Percentiles rank a stretch among this genome's conserved stretches.
These are phyloP conservation scores for Aureobasidium sp. DNA, from an alignment of 2,329 filamentous ascomycete genomes.

Conservation along the genomic window DNA sequence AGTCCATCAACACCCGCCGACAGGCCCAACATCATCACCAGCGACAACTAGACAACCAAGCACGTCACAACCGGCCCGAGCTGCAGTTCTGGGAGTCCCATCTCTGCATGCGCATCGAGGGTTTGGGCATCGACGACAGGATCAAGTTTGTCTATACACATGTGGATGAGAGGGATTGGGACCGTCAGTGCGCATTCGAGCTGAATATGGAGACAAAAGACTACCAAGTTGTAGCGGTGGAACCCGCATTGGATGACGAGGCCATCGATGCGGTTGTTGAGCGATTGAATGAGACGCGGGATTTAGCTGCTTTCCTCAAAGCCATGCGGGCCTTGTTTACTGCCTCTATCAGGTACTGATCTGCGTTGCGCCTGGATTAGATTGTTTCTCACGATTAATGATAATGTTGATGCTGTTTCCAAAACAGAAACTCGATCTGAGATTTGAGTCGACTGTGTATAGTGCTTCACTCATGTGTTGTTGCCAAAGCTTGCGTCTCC, in stretches of 20 bases:
- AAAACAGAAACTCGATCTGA: background rate
- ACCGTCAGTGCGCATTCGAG: conserved; percentile 89
- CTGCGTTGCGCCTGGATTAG: background rate
- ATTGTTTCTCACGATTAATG: background rate
- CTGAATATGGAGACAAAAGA: conserved; percentile 71
- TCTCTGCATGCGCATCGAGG: conserved; percentile 79
- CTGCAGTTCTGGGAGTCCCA: conserved; percentile 94
- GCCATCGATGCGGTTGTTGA: conserved; percentile 71
- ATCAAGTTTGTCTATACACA: conserved; percentile 87
- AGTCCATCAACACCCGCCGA: conserved; percentile 58
- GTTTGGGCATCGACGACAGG: conserved; percentile 62
- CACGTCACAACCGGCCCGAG: conserved; percentile 84
- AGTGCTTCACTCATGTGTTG: background rate
- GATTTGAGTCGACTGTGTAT: background rate
- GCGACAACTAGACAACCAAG: conserved; percentile 70
- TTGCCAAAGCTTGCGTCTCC: background rate
- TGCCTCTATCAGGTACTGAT: conserved; percentile 40
- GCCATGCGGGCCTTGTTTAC: conserved; percentile 73
- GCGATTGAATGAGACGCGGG: conserved; percentile 70
- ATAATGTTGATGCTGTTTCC: background rate
- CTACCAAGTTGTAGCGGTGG: conserved; percentile 73
- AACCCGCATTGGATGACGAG: conserved; percentile 74
- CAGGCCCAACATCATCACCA: conserved; percentile 67
- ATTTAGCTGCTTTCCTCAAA: conserved; percentile 65
- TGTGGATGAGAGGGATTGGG: conserved; percentile 79